Evolutionary conservation across 352 stramenopile genomes (phyloP).

Genomic region (Pythium brassicae): DNA sequence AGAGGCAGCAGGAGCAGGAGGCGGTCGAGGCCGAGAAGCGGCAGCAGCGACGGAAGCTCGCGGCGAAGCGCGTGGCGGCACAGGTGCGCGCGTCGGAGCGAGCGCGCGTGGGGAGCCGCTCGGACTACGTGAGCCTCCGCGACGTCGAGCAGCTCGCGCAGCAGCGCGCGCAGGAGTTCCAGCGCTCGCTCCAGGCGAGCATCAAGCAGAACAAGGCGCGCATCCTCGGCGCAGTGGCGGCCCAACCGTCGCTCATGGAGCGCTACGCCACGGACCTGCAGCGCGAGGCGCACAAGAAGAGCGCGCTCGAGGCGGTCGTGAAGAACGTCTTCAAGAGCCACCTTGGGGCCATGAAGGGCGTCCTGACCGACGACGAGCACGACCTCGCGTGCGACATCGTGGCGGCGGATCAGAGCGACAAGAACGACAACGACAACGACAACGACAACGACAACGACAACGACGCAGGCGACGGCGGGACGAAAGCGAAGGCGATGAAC

Average conservation of each 20-base stretch:
- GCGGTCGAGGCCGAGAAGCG: constrained; percentile 20
- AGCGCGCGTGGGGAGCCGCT: constrained; percentile 23
- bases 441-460: too few relatives aligned
- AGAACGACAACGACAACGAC: constrained; percentile 8
- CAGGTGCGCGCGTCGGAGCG: constrained; percentile 51
- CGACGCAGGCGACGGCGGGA: constrained; percentile 1
- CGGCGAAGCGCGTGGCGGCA: constrained; percentile 41
- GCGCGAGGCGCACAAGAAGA: constrained; percentile 64
- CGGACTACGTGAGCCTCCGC: constrained; percentile 47
- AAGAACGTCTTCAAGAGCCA: constrained; percentile 73
- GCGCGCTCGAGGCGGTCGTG: constrained; percentile 62
- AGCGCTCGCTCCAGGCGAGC: constrained; percentile 52
- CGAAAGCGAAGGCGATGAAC: constrained; percentile 1
- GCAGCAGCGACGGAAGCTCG: constrained; percentile 34
- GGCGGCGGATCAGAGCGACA: constrained; percentile 17
- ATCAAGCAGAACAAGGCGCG: constrained; percentile 64
- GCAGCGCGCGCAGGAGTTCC: constrained; percentile 52
- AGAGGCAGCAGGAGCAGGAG: constrained; percentile 35
- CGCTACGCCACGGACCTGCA: constrained; percentile 64
- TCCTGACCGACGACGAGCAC: constrained; percentile 67
- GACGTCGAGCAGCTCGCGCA: constrained; percentile 37
- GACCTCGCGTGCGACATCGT: constrained; percentile 52
- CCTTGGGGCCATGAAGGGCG: constrained; percentile 47
- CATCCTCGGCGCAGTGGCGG: constrained; percentile 36
- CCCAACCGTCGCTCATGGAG: constrained; percentile 69